These are phyloP conservation scores for Solanum okadae DNA, from an alignment of 257 asterid species.

Conservation along the genomic window DNA sequence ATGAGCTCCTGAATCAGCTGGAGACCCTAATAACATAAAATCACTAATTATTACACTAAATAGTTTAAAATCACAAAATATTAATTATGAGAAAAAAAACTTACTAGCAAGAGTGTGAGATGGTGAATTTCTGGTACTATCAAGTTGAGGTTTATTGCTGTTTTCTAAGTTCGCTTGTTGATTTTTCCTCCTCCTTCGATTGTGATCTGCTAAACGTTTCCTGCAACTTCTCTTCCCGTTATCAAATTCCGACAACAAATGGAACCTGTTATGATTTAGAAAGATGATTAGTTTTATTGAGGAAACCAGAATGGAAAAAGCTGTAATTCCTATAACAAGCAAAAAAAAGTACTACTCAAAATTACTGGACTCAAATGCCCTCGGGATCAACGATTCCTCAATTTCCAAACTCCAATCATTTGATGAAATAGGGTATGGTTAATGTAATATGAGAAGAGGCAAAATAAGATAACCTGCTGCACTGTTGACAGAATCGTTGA, in stretches of 20 bases:
- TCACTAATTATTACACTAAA: not conserved
- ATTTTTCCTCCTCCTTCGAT: conserved; percentile 78
- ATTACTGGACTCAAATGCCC: conserved; percentile 55
- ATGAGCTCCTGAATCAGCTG: conserved; percentile 72
- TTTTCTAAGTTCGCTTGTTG: conserved; percentile 41
- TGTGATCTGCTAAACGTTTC: conserved; percentile 90
- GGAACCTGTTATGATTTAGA: conserved; percentile 46
- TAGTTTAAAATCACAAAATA: not conserved
- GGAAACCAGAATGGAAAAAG: conserved; percentile 6
- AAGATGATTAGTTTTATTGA: not conserved
- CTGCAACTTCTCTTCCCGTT: conserved; percentile 97
- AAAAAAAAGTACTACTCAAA: conserved; percentile 26
- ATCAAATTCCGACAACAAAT: conserved; percentile 81
- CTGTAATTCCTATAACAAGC: conserved; percentile 30
- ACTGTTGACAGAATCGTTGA: conserved; percentile 98
- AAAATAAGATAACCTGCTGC: conserved; percentile 69
- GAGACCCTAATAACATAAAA: conserved; percentile 58
- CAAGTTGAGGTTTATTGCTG: conserved; percentile 38
- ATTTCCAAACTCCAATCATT: conserved; percentile 23
- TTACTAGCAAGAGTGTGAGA: conserved; percentile 33
- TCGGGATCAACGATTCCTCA: conserved; percentile 56
- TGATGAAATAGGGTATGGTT: conserved; percentile 15
- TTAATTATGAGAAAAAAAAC: conserved; percentile 1
- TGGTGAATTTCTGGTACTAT: conserved; percentile 37
- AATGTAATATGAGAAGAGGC: not conserved